Evolutionary conservation across 176 grass and related monocot genomes (phyloP), one percentile per base, ranked within the genome.

Genomic region (Triticum aestivum): DNA sequence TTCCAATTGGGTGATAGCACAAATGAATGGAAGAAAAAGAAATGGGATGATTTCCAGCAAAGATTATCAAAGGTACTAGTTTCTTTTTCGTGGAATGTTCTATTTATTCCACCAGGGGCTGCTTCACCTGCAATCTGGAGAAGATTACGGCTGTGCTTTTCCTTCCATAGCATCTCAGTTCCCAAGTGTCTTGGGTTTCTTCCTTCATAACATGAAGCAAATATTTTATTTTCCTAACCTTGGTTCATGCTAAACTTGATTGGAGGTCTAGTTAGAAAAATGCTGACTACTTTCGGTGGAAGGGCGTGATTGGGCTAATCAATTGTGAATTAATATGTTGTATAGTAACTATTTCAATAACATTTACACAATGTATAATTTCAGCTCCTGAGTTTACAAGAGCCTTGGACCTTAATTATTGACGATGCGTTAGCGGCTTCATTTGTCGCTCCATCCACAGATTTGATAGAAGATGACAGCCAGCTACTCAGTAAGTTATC

Each of bases 1-100:
- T 98, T 98, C 83, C 86, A 86, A 20, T 88, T 98, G 61, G 96
- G 96, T 79, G 96, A 96, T 90, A 94, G 96, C 81, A 91, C 90
- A 29, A 17, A 86, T 26, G 93, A 96, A 52, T 98, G 93, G 93
- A 88, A 94, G 86, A 95, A 88, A 88, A 88, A 91, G 79, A 98
- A 98, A 80, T 98, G 93, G 93, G 64, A 88, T 21, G 96, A 90
- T 85, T 98, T 98, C 82, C 82, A 61, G 84, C 51, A 90, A 44
- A 92, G 76, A 67, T 76, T 98, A 78, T 86, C 74, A 70, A 92
- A 94, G 93, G 96, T 95, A 44, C 23, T 67, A 78, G 11, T 77
- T 78, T 37, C 13, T 52, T 69, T 69, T 77, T 45, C 5, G 23
- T 81, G 54, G 64, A 80, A 21, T 66, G 44, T 64, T 73, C 38